These are phyloP conservation scores for Anthracocystis setariae DNA, from an alignment of 1,284 basidiomycete genomes.

Conservation along the genomic window DNA sequence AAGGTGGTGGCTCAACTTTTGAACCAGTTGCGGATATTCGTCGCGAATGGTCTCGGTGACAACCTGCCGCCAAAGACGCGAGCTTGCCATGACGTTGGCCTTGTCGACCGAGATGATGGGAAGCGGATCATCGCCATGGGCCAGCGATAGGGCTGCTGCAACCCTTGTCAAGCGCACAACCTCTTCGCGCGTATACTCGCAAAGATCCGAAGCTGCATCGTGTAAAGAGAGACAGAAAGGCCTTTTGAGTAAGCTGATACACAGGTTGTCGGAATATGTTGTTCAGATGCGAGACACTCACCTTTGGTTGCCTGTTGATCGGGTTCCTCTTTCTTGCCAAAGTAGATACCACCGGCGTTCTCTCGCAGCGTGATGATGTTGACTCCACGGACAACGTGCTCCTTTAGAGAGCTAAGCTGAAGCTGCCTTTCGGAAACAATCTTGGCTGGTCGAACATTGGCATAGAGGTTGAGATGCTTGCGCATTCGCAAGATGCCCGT, in stretches of 20 bases:
- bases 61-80: conserved; percentile 86
- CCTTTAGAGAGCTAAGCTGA: conserved; percentile 85
- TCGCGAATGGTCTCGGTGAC: conserved; percentile 60
- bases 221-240: not conserved
- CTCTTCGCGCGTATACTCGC: conserved; percentile 82
- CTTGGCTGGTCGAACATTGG: conserved; percentile 95
- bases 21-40: conserved; percentile 47
- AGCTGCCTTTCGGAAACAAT: conserved; percentile 91
- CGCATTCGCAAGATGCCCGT: conserved; percentile 86
- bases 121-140: conserved; percentile 81
- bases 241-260: not conserved
- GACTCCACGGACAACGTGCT: conserved; percentile 82
- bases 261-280: not conserved
- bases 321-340: conserved; percentile 85
- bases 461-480: conserved; percentile 91
- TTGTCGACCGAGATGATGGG: conserved; percentile 94
- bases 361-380: conserved; percentile 94
- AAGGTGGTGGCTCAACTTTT: conserved; percentile 73
- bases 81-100: conserved; percentile 95
- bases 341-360: conserved; percentile 77
- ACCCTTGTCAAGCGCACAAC: conserved; percentile 93
- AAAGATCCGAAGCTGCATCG: conserved; percentile 40
- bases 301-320: conserved; percentile 68
- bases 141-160: conserved; percentile 81
- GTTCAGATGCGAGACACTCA: conserved; percentile 2